Base-by-base conservation (phyloP, 1,284 basidiomycete genomes). In the Ustilago sp. region DNA sequence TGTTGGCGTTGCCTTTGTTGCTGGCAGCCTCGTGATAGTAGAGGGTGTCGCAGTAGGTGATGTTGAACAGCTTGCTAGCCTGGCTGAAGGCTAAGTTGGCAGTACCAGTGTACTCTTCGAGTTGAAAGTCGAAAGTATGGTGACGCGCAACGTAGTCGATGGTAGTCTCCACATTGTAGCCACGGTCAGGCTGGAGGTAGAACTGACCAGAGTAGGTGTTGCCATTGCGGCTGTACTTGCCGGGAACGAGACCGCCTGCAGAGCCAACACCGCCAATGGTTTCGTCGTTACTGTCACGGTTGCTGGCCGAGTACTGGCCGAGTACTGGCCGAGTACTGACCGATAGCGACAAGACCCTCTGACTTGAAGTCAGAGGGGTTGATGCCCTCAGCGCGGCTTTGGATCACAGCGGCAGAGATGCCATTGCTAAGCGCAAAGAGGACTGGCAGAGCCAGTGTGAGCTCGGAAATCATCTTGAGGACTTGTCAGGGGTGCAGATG, bases 131-230 rank as follows among this genome's bases (percentile, higher is more conserved):
- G 77, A 92, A 88, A 43, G 88, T 86, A 70, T 91, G 86, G 61
- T 89, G 89, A 15, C 91, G 89, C 3, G 88, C 88, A 80, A 90
- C 89, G 75, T 90, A 92, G 84, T 92, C 89, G 63, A 91, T 88
- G 0, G 90, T 90, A 2, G 79, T 86, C 12, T 67, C 68, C 45
- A 72, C 68, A 43, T 88, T 87, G 77, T 87, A 89, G 34, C 89
- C 90, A 32, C 90, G 88, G 82, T 90, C 90, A 8, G 90, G 89
- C 67, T 89, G 88, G 5, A 88, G 87, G 19, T 89, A 82, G 39
- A 90, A 83, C 8, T 87, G 88, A 36, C 89, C 89, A 15, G 85
- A 86, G 81, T 85, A 89, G 13, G 19, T 34, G 57, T 62, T 56
- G 36, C 78, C 75, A 17, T 63, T 63, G 54, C 58, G 63, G 19